These are phyloP conservation scores for Elongisporangium anandrum DNA, from an alignment of 352 stramenopile genomes.

Conservation along the genomic window DNA sequence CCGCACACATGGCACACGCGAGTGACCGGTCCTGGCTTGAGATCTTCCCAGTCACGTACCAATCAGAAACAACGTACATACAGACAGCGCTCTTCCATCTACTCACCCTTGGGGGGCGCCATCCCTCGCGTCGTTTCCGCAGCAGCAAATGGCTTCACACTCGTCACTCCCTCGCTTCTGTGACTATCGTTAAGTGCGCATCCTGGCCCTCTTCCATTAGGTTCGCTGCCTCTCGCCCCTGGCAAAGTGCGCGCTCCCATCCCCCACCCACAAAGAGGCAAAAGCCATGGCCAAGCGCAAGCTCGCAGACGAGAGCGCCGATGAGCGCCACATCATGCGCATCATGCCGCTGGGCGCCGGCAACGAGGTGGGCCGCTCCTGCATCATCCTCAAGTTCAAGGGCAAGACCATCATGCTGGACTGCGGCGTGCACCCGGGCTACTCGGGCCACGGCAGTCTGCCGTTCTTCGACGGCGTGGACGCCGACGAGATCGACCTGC, in stretches of 20 bases:
- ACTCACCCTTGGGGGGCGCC: background rate
- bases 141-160: background rate
- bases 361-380: slow-evolving; percentile 99
- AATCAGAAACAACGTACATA: background rate
- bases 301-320: slow-evolving; percentile 62
- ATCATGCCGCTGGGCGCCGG: slow-evolving; percentile 96
- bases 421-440: slow-evolving; percentile 89
- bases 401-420: slow-evolving; percentile 97
- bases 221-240: background rate
- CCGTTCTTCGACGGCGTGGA: slow-evolving; percentile 98
- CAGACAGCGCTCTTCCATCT: background rate
- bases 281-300: slow-evolving; percentile 63
- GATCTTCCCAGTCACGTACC: slow-evolving; percentile 6
- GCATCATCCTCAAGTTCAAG: slow-evolving; percentile 99
- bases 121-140: background rate
- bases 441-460: slow-evolving; percentile 95
- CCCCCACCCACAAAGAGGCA: background rate
- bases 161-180: background rate
- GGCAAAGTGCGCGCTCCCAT: background rate
- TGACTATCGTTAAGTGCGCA: background rate
- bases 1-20: slow-evolving; percentile 79
- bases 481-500: slow-evolving; percentile 93
- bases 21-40: slow-evolving; percentile 51
- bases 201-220: background rate
- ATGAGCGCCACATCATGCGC: slow-evolving; percentile 89